Base-by-base conservation (phyloP, 148 eudicot genomes). In the Persicaria tinctoria region DNA sequence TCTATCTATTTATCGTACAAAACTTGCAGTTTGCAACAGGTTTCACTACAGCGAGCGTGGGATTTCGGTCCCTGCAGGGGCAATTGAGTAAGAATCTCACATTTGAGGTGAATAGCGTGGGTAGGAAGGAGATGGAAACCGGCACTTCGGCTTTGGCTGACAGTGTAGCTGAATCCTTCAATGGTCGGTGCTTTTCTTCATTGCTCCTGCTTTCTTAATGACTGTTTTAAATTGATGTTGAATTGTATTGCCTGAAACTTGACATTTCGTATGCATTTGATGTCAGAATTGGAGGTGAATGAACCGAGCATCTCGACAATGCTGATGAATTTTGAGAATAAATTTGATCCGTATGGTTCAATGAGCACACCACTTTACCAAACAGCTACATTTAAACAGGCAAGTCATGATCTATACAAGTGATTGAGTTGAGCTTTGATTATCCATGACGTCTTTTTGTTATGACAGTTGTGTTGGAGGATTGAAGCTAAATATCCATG, bases 311-410 rank as follows among this genome's bases (percentile, higher is more conserved):
- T 96, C 63, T 87, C 99, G 10, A 96, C 99, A 68, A 73, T 90
- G 78, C 77, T 96, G 87, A 86, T 96, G 97, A 96, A 92, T 79
- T 84, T 88, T 75, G 87, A 80, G 69, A 89, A 82, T 76, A 80
- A 78, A 53, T 87, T 96, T 89, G 99, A 96, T 87, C 99, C 99
- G 73, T 92, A 86, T 75, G 87, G 78, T 74, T 86, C 99, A 2
- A 74, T 90, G 88, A 92, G 97, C 78, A 88, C 94, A 3, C 97
- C 97, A 38, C 81, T 96, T 47, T 96, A 96, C 63, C 99, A 96
- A 72, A 96, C 99, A 20, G 93, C 99, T 71, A 92, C 99, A 27
- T 96, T 96, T 78, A 96, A 96, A 86, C 99, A 92, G 90, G 99
- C 80, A 82, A 78, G 76, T 76, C 72, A n/a, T 27, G 55, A 50